phyloP scores from a whole-genome alignment of 108 stramenopile species.

The Mediolabrus comicus region DNA sequence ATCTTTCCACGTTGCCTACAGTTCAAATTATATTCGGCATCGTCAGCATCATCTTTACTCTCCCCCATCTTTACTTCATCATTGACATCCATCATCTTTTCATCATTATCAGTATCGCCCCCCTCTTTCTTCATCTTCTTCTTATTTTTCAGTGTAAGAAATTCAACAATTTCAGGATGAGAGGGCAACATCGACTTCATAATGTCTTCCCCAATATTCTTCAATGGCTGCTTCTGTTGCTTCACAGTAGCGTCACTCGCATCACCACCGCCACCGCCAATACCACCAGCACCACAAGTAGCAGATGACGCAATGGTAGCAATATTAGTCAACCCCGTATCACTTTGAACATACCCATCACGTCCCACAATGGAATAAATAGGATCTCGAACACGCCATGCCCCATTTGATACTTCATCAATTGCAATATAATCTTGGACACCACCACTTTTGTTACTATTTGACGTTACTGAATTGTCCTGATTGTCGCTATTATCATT shows the following conservation, averaged over 20 bases:
- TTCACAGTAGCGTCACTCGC: not conserved
- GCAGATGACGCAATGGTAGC: no score
- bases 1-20: not conserved
- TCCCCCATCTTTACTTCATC: not conserved
- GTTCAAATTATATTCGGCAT: not conserved
- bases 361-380: conserved; percentile 9
- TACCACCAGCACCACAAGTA: not conserved
- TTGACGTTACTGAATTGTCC: no score
- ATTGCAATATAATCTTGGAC: not conserved
- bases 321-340: not conserved
- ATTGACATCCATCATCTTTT: not conserved
- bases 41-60: no score
- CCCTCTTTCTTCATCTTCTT: not conserved
- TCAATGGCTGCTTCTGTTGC: not conserved
- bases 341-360: not conserved
- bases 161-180: not conserved
- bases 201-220: not conserved
- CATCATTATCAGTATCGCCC: not conserved
- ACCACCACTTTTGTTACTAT: not conserved
- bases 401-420: not conserved
- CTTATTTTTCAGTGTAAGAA: not conserved
- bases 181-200: not conserved
- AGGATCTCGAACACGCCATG: conserved; percentile 25
- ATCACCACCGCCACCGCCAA: not conserved
- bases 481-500: not conserved